Conservation (phyloP, 495 filamentous ascomycete species). For the Astrocystis sublimbata region DNA sequence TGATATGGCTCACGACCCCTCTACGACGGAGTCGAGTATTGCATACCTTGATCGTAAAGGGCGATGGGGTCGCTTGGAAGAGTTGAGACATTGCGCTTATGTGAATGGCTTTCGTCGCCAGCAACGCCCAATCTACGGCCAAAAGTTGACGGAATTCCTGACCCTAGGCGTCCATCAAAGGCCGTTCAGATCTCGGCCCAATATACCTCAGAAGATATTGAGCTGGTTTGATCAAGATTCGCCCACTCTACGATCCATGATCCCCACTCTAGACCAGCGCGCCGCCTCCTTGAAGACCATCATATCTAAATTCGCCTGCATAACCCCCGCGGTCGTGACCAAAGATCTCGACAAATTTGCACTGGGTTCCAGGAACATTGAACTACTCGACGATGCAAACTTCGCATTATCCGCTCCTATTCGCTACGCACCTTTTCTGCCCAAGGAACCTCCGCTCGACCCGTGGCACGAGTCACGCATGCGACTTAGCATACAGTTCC, state of each 20-base stretch:
- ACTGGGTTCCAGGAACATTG: constrained; percentile 60
- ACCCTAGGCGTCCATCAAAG: constrained; percentile 60
- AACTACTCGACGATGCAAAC: constrained; percentile 57
- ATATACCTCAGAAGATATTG: constrained; percentile 52
- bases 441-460: constrained; percentile 58
- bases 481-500: constrained; percentile 92
- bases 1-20: constrained; percentile 59
- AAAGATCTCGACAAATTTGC: constrained; percentile 69
- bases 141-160: constrained; percentile 68
- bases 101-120: constrained; percentile 80
- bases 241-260: constrained; percentile 66
- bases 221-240: constrained; percentile 76
- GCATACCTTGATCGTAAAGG: constrained; percentile 71
- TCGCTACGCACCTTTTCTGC: constrained; percentile 50
- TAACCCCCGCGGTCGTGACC: constrained; percentile 85
- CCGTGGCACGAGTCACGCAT: constrained; percentile 93
- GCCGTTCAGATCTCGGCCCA: constrained; percentile 57
- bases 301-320: constrained; percentile 85
- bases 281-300: constrained; percentile 67
- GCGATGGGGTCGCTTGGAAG: constrained; percentile 71
- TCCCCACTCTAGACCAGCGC: constrained; percentile 71
- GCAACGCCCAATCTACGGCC: constrained; percentile 78
- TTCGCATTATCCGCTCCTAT: constrained; percentile 47
- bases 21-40: constrained; percentile 66
- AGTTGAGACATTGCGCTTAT: constrained; percentile 76